A percentile compares a stretch with the other conserved stretches of the same genome.
phyloP scores from a whole-genome alignment of 2,329 filamentous ascomycete genomes.

The Aureobasidium lini region DNA sequence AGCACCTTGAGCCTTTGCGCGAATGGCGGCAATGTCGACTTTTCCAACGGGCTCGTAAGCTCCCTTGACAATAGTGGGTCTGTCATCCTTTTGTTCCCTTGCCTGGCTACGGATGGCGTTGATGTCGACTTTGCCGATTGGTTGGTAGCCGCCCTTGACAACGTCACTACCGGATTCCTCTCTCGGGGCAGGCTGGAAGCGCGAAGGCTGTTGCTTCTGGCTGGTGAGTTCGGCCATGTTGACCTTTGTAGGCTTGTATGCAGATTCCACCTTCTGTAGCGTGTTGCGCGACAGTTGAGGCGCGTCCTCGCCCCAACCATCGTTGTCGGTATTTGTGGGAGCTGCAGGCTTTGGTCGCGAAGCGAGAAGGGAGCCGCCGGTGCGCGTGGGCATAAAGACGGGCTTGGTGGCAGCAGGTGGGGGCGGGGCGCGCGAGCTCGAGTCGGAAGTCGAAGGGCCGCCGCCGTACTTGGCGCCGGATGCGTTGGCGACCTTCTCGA shows the following conservation, averaged over 20 bases:
- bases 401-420: conserved; percentile 77
- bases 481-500: conserved; percentile 89
- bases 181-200: conserved; percentile 43
- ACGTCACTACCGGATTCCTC: conserved; percentile 52
- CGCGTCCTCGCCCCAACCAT: conserved; percentile 93
- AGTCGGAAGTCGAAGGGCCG: conserved; percentile 45
- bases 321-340: conserved; percentile 59
- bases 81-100: conserved; percentile 61
- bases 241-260: conserved; percentile 93
- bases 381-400: conserved; percentile 73
- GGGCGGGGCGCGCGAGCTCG: conserved; percentile 46
- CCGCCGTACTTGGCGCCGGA: conserved; percentile 91
- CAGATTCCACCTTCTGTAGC: conserved; percentile 83
- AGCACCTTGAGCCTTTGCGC: conserved; percentile 66
- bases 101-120: conserved; percentile 74
- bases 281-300: conserved; percentile 81
- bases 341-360: conserved; percentile 51
- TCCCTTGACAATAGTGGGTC: conserved; percentile 80
- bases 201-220: conserved; percentile 61
- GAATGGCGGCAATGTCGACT: conserved; percentile 92
- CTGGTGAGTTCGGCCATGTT: conserved; percentile 80
- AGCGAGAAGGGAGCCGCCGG: conserved; percentile 50
- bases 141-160: conserved; percentile 81
- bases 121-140: conserved; percentile 96
- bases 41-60: conserved; percentile 93